Base-by-base conservation (phyloP, 768 basidiomycete genomes). In the Tylopilus subfusipes region DNA sequence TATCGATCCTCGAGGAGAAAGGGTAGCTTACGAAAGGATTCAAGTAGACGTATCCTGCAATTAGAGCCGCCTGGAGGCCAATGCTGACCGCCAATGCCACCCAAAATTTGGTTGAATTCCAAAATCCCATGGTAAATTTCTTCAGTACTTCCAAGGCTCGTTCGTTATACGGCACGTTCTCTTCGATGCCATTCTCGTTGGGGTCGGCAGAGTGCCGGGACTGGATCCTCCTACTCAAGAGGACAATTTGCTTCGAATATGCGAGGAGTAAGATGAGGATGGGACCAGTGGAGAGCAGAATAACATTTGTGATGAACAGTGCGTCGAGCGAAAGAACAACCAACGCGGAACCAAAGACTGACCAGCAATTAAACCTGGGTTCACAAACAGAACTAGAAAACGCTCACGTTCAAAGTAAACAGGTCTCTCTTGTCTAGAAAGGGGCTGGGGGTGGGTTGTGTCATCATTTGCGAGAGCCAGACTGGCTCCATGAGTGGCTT, bases 401-500 rank as follows among this genome's bases (percentile, higher is more conserved):
- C 11, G 63, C 86, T 69, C 61, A 91, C 90, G 42, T 62, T 92
- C 90, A 61, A 91, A 89, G 69, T 88, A 90, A 5, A 89, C 84
- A 7, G 78, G 72, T 45, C 40, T 60, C 30, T 64, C 65, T 43
- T 58, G 58, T 22, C 48, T 52, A 16, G 55, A 39, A 31, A 2
- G 72, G 65, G 43, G 68, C 61, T 64, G 56, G 40, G 61, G 50
- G 12, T 65, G 68, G 48, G 54, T 50, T 7, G 27, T n/a, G 48
- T 73, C 74, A 43, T 73, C 69, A 40, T 85, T 79, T 24, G 86
- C 71, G 29, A 93, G 68, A 2, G 75, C 75, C 8, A 76, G 44
- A 9, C 84, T 87, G 0, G 83, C 81, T 4, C 76, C 81, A 47
- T 75, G 70, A 0, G 82, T 73, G 1, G 78, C 75, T 57, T 92